Base-by-base conservation (phyloP, 2,329 filamentous ascomycete genomes). In the Penicillium sp. region DNA sequence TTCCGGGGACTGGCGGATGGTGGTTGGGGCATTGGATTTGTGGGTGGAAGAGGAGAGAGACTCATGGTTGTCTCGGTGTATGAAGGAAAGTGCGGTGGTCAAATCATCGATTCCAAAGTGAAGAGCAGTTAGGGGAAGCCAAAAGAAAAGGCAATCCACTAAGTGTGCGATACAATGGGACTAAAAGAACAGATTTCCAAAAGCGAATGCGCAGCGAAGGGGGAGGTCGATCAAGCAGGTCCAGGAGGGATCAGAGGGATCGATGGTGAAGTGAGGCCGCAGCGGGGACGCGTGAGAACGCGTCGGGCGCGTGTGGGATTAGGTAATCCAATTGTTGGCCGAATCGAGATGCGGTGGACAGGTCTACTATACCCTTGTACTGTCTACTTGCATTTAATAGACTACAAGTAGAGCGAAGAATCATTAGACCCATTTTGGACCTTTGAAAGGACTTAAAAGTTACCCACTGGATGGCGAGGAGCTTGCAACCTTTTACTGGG, bases 1-100 rank as follows among this genome's bases (percentile, higher is more conserved):
- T 73, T 72, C 33, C 65, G 59, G 5, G 68, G 54, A 8, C 55
- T 50, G 16, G 24, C 46, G 26, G 48, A 59, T 16, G 67, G 58
- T 3, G 63, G 58, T 7, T 52, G 36, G 1, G 58, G 48, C n/a
- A 63, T 55, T 5, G 63, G 40, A 9, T 52, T 56, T 5, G 40
- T 19, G 2, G 58, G 51, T 9, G 56, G 59, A 18, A 63, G 54
- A n/a, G 63, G 61, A 1, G 63, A 61, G 11, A 69, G 55, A 21
- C 50, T 52, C 50, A 64, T 53, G 31, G 47, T 63, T 14, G 56
- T 48, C 7, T 69, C 64, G 63, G 67, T 63, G 10, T 51, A 47
- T 37, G 9, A 37, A 19, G n/a, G 33, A 36, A 42, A 33, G 36
- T 49, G 19, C 16, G 34, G 33, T 18, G 39, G 23, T 54, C 54